phyloP scores from a whole-genome alignment of 441 rosid genomes.

The Bruguiera hainesii region DNA sequence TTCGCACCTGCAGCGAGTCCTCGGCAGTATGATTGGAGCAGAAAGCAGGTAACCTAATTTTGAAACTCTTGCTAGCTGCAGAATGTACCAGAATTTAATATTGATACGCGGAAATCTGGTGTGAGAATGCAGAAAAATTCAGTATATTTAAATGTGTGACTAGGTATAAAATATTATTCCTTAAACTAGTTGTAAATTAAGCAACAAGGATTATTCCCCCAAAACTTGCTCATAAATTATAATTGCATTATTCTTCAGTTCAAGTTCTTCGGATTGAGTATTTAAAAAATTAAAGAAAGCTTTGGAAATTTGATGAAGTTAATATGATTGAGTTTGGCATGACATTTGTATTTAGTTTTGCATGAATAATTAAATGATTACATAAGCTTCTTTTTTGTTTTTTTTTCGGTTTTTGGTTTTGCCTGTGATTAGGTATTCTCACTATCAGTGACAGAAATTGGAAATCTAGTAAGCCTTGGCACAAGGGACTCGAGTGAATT shows the following conservation, averaged over 20 bases:
- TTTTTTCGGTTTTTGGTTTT: slow-evolving; percentile 12
- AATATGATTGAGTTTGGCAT: slow-evolving; percentile 5
- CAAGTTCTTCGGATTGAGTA: no score
- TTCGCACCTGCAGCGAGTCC: slow-evolving; percentile 87
- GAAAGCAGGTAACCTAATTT: slow-evolving; percentile 58
- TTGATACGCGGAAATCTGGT: no score
- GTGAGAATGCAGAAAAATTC: no score
- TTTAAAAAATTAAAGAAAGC: no score
- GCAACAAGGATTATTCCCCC: no score
- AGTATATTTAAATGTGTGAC: no score
- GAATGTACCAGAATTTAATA: no score
- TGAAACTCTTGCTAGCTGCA: no score
- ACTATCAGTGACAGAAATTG: slow-evolving; percentile 77
- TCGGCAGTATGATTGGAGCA: slow-evolving; percentile 86
- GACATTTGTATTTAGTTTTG: slow-evolving; percentile 4
- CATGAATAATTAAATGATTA: background rate
- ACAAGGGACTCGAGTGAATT: slow-evolving; percentile 77
- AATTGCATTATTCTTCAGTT: no score
- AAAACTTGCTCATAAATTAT: no score
- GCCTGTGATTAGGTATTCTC: slow-evolving; percentile 67
- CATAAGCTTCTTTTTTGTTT: background rate
- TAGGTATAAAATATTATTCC: no score
- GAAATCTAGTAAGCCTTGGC: slow-evolving; percentile 67
- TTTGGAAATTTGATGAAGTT: background rate
- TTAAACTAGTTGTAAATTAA: no score